phyloP scores from a whole-genome alignment of 2,329 filamentous ascomycete genomes.

The Tolypocladium pustulatum region DNA sequence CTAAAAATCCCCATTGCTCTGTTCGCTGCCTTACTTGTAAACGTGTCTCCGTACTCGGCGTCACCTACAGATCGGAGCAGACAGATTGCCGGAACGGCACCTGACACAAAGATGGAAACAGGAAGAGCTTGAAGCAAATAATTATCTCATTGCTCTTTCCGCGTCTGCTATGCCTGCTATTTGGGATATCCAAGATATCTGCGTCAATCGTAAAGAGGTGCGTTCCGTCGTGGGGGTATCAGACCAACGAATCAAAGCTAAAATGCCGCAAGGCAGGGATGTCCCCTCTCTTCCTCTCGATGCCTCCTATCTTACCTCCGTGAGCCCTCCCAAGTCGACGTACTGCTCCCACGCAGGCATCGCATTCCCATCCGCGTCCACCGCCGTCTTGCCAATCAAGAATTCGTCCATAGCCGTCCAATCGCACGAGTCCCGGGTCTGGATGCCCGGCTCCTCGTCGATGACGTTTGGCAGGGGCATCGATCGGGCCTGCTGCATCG shows the following conservation, averaged over 20 bases:
- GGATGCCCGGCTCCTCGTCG: constrained; percentile 15
- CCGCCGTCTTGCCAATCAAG: constrained; percentile 14
- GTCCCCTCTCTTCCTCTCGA: neutral
- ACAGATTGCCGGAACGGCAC: too few relatives aligned
- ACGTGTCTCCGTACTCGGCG: neutral
- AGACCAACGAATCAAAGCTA: constrained; percentile 4
- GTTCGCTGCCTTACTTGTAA: neutral
- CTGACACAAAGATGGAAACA: too few relatives aligned
- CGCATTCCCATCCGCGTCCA: constrained; percentile 10
- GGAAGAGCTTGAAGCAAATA: neutral
- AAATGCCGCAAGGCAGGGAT: neutral
- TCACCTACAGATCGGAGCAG: neutral
- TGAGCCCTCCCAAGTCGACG: constrained; percentile 33
- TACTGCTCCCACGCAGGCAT: constrained; percentile 35
- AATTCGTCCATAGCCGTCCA: constrained; percentile 27
- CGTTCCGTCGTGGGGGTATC: constrained; percentile 6
- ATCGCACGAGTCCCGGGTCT: constrained; percentile 19
- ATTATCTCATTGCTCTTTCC: neutral
- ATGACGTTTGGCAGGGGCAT: constrained; percentile 9
- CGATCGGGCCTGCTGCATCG: constrained; percentile 7
- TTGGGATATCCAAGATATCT: neutral
- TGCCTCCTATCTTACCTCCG: constrained; percentile 18
- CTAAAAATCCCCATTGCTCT: neutral
- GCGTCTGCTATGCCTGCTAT: neutral
- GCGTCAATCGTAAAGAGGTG: neutral